These are phyloP conservation scores for Lasiodiplodia sp. DNA, from an alignment of 2,329 filamentous ascomycete genomes.

Conservation along the genomic window DNA sequence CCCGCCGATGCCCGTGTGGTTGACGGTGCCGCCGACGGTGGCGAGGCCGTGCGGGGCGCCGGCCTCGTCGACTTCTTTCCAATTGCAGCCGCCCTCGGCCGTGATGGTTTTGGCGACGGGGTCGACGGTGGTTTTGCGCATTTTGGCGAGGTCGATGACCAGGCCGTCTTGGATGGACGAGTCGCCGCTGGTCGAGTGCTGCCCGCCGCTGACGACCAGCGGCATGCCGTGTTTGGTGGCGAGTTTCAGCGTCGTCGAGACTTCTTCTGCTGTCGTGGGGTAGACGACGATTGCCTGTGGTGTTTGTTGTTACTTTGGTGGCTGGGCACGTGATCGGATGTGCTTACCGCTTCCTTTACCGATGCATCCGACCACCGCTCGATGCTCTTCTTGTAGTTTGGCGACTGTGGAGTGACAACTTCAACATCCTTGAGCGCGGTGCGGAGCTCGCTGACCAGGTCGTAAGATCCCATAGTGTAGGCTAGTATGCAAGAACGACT, in stretches of 20 bases:
- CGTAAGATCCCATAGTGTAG: not conserved
- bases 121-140: conserved; percentile 59
- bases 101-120: conserved; percentile 51
- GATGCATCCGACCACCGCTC: conserved; percentile 35
- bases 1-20: conserved; percentile 68
- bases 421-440: conserved; percentile 19
- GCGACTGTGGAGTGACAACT: conserved; percentile 31
- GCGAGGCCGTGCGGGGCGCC: conserved; percentile 61
- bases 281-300: not conserved
- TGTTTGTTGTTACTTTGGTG: not conserved
- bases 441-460: conserved; percentile 13
- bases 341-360: conserved; percentile 33
- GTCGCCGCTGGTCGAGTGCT: conserved; percentile 62
- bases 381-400: conserved; percentile 34
- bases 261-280: not conserved
- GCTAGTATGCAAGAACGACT: not conserved
- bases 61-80: conserved; percentile 63
- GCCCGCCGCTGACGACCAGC: conserved; percentile 63
- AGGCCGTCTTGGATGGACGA: conserved; percentile 61
- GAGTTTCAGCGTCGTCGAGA: conserved; percentile 22
- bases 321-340: not conserved
- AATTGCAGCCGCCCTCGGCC: conserved; percentile 60
- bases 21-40: conserved; percentile 68
- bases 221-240: conserved; percentile 48
- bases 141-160: conserved; percentile 60